These are phyloP conservation scores for Candida incommunis DNA, from an alignment of 805 yeast species.

Conservation along the genomic window DNA sequence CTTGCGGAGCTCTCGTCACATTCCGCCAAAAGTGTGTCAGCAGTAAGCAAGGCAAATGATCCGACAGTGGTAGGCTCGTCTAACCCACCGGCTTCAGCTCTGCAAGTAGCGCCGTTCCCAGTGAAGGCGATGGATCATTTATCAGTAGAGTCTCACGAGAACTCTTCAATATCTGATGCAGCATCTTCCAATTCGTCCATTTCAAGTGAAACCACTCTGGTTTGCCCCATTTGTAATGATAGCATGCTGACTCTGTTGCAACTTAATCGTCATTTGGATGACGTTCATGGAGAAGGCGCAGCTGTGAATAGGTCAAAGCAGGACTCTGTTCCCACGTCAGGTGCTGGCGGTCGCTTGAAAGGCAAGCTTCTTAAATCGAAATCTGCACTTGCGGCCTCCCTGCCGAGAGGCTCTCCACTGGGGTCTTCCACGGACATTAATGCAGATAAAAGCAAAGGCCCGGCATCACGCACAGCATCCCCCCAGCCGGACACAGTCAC, in stretches of 20 bases:
- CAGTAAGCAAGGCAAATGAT: too few species aligned
- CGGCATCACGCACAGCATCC: constrained; percentile 1
- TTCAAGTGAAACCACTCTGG: constrained; percentile 3
- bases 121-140: not conserved
- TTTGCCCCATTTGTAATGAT: constrained; percentile 63
- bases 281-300: constrained; percentile 34
- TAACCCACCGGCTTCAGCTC: too few species aligned
- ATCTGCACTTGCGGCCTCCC: not conserved
- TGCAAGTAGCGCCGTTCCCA: too few species aligned
- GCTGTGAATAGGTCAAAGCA: not conserved
- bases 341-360: not conserved
- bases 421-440: not conserved
- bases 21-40: too few species aligned
- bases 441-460: not conserved
- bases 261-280: constrained; percentile 61
- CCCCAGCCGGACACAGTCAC: constrained; percentile 25
- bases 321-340: not conserved
- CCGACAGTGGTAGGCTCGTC: too few species aligned
- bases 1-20: too few species aligned
- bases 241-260: constrained; percentile 35
- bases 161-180: not conserved
- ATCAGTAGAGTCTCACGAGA: not conserved
- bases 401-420: not conserved
- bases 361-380: not conserved
- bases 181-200: not conserved